Conservation (phyloP, 73 alveolate genomes). For the Paramecium caudatum region DNA sequence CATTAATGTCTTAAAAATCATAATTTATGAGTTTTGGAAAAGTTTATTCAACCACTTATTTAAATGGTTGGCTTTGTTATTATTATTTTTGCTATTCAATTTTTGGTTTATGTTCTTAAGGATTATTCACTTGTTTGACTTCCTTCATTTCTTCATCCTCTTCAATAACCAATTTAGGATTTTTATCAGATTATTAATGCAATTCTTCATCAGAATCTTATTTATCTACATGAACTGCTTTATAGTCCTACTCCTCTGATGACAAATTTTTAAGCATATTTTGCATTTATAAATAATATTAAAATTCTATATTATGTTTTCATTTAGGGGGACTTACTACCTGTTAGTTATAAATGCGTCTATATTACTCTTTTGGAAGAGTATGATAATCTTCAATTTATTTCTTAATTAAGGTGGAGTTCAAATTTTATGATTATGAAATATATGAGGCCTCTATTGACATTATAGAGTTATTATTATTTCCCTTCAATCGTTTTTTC, state of each 20-base stretch:
- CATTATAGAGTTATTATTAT: not conserved
- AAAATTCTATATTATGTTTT: too few species aligned
- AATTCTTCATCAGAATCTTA: conserved; percentile 56
- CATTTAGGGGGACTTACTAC: conserved; percentile 16
- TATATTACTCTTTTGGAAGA: conserved; percentile 56
- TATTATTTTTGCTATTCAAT: not conserved
- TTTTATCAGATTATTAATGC: not conserved
- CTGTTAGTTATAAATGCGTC: not conserved
- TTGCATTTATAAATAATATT: too few species aligned
- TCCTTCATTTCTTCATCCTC: not conserved
- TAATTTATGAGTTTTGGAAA: not conserved
- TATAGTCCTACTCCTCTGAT: conserved; percentile 25
- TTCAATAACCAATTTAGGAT: conserved; percentile 5
- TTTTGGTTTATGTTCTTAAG: not conserved
- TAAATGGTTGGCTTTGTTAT: not conserved
- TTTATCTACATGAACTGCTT: not conserved
- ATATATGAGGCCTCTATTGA: conserved; percentile 52
- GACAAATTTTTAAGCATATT: conserved; percentile 11
- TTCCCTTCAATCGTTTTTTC: not conserved
- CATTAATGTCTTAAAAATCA: conserved; percentile 52
- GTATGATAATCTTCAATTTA: conserved; percentile 59
- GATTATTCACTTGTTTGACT: not conserved
- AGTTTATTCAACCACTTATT: conserved; percentile 1
- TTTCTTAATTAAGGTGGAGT: conserved; percentile 24
- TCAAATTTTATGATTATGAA: not conserved